Evolutionary conservation across 768 basidiomycete species (phyloP), one percentile per base, ranked within the genome.

Genomic region (Phylloporus sp.): DNA sequence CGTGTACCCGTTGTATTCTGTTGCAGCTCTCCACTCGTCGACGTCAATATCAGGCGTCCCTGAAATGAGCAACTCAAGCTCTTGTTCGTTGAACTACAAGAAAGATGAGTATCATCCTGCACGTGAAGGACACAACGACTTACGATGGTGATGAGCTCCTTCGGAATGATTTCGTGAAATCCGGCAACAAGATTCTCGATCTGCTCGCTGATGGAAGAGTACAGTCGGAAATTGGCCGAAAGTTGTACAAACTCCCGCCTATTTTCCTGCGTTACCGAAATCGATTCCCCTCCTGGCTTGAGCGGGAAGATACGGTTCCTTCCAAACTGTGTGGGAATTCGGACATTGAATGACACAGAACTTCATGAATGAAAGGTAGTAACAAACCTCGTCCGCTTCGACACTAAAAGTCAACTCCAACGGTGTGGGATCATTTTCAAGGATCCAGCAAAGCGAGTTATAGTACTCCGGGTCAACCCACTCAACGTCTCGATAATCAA

Each of bases 391-490:
- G 56, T 98, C 95, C 1, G 91, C 91, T 70, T 99, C 95, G 28
- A 95, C 88, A 55, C 91, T 93, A 74, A 98, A 98, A 13, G 85
- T 97, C 53, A 97, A 76, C 54, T 99, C 92, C 57, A 95, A 68
- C 18, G 79, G 72, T 20, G 85, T 88, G 6, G 91, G 89, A 62
- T 97, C 94, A 67, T 99, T 98, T 64, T 98, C 95, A 56, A 97
- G 72, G 69, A 99, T 98, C 97, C 97, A 99, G 63, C 90, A 90
- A 11, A 99, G 76, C 0, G 93, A 95, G 59, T 95, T 97, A 76
- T 97, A 97, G 69, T 98, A 98, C 70, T 95, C 93, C 0, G 95
- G 95, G 71, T 98, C 95, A 36, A 97, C 89, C 85, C 91, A 95
- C 71, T 98, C 95, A 20, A 98, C 89, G 66, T 98, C 95, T 55